Evolutionary conservation across 1,284 basidiomycete species (phyloP), one percentile per base, ranked within the genome.

Genomic region (Earliella scabrosa): DNA sequence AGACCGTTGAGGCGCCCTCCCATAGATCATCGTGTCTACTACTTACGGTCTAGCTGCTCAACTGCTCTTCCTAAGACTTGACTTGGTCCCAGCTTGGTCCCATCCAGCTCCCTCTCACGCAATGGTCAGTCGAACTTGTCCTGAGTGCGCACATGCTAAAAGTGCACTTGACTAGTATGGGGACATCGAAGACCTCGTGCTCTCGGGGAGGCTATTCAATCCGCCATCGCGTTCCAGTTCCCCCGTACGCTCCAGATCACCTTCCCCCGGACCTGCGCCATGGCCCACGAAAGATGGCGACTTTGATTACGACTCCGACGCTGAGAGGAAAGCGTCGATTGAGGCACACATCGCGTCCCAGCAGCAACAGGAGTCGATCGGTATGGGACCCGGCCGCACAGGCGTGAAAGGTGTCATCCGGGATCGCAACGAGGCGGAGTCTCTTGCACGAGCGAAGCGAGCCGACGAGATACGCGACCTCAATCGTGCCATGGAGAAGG

Each of bases 371-470:
- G 69, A 73, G 51, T 83, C 83, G 11, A 88, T 92, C 55, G 90
- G 90, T n/a, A 88, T 92, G 87, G 90, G 86, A 6, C 88, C 88
- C 8, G 90, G 90, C 2, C 79, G 91, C 23, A 93, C 90, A 4
- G 90, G 90, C 26, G 90, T 93, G 47, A 93, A 93, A 64, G 91
- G 90, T 32, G 91, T 93, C 56, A 89, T 93, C 56, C 81, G 89
- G 26, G 90, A 93, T 70, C 78, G 83, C 35, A 78, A 85, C 56
- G 90, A 93, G 66, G 88, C 87, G 2, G 78, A 75, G n/a, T 71
- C 74, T 36, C 67, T 83, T 26, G 77, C 81, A 44, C 77, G 79
- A 14, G 76, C 79, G 23, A 82, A 78, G 61, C 74, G 75, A 16
- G 75, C 74, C 7, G 72, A 72, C 27, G 83, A 87, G 50, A 68